Evolutionary conservation across 2,329 filamentous ascomycete species (phyloP), one percentile per base, ranked within the genome.

Genomic region (Claviceps sp.): DNA sequence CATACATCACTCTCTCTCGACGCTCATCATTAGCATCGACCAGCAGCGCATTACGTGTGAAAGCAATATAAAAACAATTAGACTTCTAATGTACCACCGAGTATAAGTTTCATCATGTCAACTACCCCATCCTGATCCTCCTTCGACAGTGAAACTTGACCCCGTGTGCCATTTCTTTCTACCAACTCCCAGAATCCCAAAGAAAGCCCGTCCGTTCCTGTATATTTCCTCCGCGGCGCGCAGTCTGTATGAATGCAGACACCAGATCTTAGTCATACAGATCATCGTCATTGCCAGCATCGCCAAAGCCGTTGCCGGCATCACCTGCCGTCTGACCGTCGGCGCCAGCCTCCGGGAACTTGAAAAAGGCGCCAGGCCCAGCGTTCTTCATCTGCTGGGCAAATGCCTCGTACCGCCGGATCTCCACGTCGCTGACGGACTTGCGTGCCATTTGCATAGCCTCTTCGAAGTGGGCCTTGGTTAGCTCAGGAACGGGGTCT

Each of bases 351-450:
- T 77, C 75, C 37, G 86, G 91, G 83, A 98, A 98, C 72, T 94
- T 90, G 86, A 98, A 98, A 80, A 93, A 96, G 61, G 88, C 89
- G 64, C 90, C 91, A 41, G 90, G 90, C 50, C 89, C 90, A 55
- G 88, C 84, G 68, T 95, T 95, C 86, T 98, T 98, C 89, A 98
- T 94, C 69, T 91, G 91, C 75, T 97, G 91, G 42, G 91, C 87
- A 64, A 98, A 98, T 4, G 93, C 91, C 78, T 98, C 93, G 73
- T 98, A 98, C 55, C 91, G 85, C 65, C 93, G 86, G 63, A 98
- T 95, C 78, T 98, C 93, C 22, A 97, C 91, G 61, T 98, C 93
- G 53, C 82, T 90, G 60, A 98, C 93, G 30, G 93, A 97, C 67
- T 87, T 83, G 70, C 93, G 86, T 57, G 93, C 93, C 70, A 85